These are phyloP conservation scores for Mucor velutinosus DNA, from an alignment of 371 early-diverging fungal species.

Conservation along the genomic window DNA sequence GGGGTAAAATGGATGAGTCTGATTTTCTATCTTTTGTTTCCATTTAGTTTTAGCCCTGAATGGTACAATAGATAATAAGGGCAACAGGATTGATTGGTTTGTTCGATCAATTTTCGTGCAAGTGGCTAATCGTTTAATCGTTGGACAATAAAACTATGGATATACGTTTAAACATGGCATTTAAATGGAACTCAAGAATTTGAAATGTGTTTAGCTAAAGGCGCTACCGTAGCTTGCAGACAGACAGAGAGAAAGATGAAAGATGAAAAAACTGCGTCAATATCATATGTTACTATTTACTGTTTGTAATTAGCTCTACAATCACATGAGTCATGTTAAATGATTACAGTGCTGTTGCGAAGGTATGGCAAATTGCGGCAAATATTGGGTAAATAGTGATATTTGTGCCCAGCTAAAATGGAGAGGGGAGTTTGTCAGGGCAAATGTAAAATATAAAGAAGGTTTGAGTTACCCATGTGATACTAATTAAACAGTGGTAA, in stretches of 20 bases:
- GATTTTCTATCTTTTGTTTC: not conserved
- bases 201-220: not conserved
- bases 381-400: conserved; percentile 18
- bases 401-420: not conserved
- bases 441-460: conserved; percentile 11
- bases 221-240: not conserved
- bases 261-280: not conserved
- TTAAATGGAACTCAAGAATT: not conserved
- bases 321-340: conserved; percentile 17
- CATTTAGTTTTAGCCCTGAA: not conserved
- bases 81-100: not conserved
- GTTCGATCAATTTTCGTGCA: not conserved
- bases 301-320: not conserved
- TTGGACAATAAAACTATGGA: conserved; percentile 8
- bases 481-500: not conserved
- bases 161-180: conserved; percentile 15
- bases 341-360: not conserved
- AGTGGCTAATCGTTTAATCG: conserved; percentile 22
- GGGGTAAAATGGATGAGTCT: not conserved
- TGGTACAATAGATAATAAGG: not conserved
- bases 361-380: conserved; percentile 22
- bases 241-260: not conserved
- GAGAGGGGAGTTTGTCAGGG: conserved; percentile 13
- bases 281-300: not conserved
- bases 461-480: conserved; percentile 21